Percentiles rank a stretch among this genome's conserved stretches.
Conservation (phyloP, 371 early-diverging fungal species). For the Mortierella sp. region DNA sequence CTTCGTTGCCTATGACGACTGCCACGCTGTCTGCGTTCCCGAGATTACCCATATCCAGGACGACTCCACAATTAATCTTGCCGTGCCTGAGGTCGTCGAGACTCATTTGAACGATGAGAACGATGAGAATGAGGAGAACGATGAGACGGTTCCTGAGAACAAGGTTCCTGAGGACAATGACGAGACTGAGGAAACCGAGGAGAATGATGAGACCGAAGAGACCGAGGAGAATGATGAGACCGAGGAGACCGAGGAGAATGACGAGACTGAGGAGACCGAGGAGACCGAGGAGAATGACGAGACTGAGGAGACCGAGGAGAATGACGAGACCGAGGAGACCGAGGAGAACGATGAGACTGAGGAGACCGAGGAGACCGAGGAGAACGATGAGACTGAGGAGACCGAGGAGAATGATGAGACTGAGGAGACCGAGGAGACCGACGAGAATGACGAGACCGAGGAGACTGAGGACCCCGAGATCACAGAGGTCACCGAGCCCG, state of each 20-base stretch:
- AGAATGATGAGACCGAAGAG: conserved; percentile 24
- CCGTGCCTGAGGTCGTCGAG: not conserved
- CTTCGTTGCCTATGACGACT: conserved; percentile 19
- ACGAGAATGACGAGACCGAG: not conserved
- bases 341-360: not conserved
- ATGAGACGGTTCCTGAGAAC: conserved; percentile 12
- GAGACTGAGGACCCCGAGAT: not conserved
- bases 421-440: conserved; percentile 1
- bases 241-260: not conserved
- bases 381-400: not conserved
- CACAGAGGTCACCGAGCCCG: not conserved
- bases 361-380: not conserved
- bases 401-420: not conserved
- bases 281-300: not conserved
- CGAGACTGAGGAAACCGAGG: conserved; percentile 1
- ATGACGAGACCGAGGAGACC: not conserved
- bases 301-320: not conserved
- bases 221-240: not conserved
- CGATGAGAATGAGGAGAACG: not conserved
- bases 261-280: not conserved
- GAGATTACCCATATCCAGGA: not conserved
- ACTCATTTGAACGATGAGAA: not conserved
- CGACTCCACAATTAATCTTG: not conserved
- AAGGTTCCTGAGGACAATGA: conserved; percentile 5
- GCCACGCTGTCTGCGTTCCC: conserved; percentile 17